A percentile compares a stretch with the other conserved stretches of the same genome.
Evolutionary conservation across 139 green algal species (phyloP).

Genomic region (Pleodorina starrii): DNA sequence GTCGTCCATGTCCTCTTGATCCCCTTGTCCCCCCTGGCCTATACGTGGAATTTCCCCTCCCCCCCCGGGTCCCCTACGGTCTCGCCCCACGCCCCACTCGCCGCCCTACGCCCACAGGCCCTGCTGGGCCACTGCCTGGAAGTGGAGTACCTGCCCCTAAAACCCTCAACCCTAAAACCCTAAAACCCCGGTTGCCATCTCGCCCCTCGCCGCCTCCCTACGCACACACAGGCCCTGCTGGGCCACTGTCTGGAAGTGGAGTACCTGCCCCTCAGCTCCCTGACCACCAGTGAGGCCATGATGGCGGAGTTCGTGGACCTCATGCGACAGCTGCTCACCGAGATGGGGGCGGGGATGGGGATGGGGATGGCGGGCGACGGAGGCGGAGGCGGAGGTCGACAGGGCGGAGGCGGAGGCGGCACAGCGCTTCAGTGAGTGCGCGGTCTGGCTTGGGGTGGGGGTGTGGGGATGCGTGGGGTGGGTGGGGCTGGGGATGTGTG

Average conservation of each 20-base stretch:
- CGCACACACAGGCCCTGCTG: conserved; percentile 24
- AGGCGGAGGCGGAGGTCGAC: neutral
- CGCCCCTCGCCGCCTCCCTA: too few species aligned
- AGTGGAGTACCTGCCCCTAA: conserved; percentile 47
- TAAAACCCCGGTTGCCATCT: too few species aligned
- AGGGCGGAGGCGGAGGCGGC: neutral
- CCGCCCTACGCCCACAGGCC: neutral
- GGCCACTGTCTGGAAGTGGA: conserved; percentile 46
- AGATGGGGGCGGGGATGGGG: neutral
- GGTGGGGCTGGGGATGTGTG: neutral
- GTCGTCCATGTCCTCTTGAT: too few species aligned
- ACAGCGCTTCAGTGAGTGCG: neutral
- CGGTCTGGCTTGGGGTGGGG: neutral
- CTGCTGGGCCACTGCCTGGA: conserved; percentile 40
- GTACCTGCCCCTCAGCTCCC: conserved; percentile 22
- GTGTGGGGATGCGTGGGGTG: neutral
- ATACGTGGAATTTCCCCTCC: too few species aligned
- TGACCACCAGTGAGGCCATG: neutral
- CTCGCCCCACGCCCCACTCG: neutral
- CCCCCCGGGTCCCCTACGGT: too few species aligned
- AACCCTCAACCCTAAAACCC: too few species aligned
- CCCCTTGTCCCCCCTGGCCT: too few species aligned
- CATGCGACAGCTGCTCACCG: conserved; percentile 12
- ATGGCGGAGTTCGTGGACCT: conserved; percentile 40
- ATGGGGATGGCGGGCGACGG: neutral